These are phyloP conservation scores for Heterobasidion annosum DNA, from an alignment of 1,284 basidiomycete species.

Conservation along the genomic window DNA sequence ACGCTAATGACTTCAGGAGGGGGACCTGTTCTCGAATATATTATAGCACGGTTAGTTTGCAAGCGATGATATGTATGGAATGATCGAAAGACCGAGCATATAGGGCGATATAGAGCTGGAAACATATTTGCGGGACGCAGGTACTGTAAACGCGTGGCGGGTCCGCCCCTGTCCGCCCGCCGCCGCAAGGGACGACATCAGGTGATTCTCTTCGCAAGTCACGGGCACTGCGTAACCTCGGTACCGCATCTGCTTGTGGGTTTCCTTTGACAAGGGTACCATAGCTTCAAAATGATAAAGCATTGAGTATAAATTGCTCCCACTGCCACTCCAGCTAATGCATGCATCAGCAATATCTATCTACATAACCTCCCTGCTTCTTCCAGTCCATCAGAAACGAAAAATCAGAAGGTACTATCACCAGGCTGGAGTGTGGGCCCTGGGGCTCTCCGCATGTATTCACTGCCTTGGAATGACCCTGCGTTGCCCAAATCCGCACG, in stretches of 20 bases:
- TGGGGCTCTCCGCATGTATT: conserved; percentile 4
- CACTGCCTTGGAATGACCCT: conserved; percentile 14
- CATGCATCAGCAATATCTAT: not conserved
- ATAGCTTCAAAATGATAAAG: too few relatives aligned
- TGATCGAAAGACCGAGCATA: not conserved
- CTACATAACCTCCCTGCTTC: not conserved
- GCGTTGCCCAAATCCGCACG: conserved; percentile 17
- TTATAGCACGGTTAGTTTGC: conserved; percentile 46
- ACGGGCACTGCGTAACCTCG: too few relatives aligned
- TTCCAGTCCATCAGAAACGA: not conserved
- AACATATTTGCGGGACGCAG: too few relatives aligned
- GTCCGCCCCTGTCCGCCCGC: too few relatives aligned
- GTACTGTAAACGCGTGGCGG: too few relatives aligned
- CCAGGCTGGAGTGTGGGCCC: not conserved
- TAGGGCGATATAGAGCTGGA: too few relatives aligned
- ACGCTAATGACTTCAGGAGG: conserved; percentile 50
- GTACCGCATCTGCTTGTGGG: too few relatives aligned
- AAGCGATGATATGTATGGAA: conserved; percentile 6
- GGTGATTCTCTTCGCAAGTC: too few relatives aligned
- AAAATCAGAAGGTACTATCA: conserved; percentile 1
- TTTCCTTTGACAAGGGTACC: too few relatives aligned
- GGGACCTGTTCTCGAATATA: conserved; percentile 52
- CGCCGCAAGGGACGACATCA: too few relatives aligned
- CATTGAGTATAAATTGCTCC: too few relatives aligned
- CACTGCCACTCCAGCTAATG: not conserved